These are phyloP conservation scores for Cryptosporidium meleagridis DNA, from an alignment of 169 alveolate species.

Conservation along the genomic window DNA sequence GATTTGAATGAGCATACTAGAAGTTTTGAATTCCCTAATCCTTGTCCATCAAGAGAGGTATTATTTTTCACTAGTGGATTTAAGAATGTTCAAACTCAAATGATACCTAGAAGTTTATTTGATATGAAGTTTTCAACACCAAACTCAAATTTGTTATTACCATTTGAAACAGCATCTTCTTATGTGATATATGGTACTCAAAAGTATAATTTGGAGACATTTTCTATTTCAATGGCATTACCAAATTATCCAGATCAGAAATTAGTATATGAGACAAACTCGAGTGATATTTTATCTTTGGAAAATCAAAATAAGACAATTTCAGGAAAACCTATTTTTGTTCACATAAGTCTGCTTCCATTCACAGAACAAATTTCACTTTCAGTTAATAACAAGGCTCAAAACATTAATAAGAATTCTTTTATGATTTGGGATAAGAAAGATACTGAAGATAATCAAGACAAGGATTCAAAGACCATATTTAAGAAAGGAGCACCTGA, in stretches of 20 bases:
- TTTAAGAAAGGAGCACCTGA: slow-evolving; percentile 66
- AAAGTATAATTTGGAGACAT: slow-evolving; percentile 52
- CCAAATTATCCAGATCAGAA: slow-evolving; percentile 73
- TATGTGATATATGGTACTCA: slow-evolving; percentile 74
- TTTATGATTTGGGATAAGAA: slow-evolving; percentile 42
- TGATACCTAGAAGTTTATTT: slow-evolving; percentile 64
- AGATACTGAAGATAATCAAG: neutral
- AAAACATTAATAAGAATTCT: slow-evolving; percentile 27
- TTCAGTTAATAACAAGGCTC: slow-evolving; percentile 64
- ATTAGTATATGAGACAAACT: slow-evolving; percentile 52
- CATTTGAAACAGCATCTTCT: slow-evolving; percentile 72
- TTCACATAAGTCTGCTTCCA: slow-evolving; percentile 63
- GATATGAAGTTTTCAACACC: slow-evolving; percentile 65
- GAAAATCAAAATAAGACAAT: slow-evolving; percentile 37
- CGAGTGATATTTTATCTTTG: slow-evolving; percentile 21
- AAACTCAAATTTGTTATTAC: slow-evolving; percentile 47
- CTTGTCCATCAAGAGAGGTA: slow-evolving; percentile 73
- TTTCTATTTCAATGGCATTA: slow-evolving; percentile 54
- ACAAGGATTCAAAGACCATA: neutral
- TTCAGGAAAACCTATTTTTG: slow-evolving; percentile 64
- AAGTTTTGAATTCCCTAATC: slow-evolving; percentile 73
- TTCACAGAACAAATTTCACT: slow-evolving; percentile 67
- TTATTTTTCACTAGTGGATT: slow-evolving; percentile 68
- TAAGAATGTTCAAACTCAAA: slow-evolving; percentile 64
- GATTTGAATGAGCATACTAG: slow-evolving; percentile 67